A percentile compares a stretch with the other conserved stretches of the same genome.
These are phyloP conservation scores for Rhododendron kiyosumense DNA, from an alignment of 148 eudicot species.

Conservation along the genomic window DNA sequence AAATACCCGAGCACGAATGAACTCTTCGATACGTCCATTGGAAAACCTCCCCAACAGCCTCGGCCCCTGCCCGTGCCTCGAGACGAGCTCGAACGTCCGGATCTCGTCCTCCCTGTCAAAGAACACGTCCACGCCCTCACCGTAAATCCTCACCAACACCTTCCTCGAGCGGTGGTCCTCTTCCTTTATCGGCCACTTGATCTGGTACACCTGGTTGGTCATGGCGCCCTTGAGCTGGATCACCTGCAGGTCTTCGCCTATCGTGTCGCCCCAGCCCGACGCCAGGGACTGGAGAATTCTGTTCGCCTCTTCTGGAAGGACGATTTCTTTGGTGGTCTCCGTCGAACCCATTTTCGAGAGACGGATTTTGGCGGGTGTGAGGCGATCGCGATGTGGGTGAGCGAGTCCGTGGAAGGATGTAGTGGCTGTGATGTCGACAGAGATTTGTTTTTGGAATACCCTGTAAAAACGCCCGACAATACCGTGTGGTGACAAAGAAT, in stretches of 20 bases:
- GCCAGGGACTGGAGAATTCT: constrained; percentile 54
- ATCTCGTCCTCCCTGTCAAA: constrained; percentile 74
- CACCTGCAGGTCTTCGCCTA: constrained; percentile 56
- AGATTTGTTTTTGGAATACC: not conserved
- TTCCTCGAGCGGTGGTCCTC: constrained; percentile 36
- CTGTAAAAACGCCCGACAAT: not conserved
- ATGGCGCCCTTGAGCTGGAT: constrained; percentile 77
- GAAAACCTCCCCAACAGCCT: constrained; percentile 64
- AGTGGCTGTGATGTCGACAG: not conserved
- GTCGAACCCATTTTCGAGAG: constrained; percentile 34
- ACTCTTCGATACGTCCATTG: constrained; percentile 83
- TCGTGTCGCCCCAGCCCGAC: constrained; percentile 55
- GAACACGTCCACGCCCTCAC: constrained; percentile 77
- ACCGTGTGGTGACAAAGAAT: not conserved
- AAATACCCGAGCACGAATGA: constrained; percentile 36
- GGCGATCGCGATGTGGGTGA: not conserved
- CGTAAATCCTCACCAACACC: constrained; percentile 78
- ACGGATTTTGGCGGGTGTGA: not conserved
- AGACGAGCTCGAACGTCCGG: constrained; percentile 77
- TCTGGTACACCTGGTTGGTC: constrained; percentile 89
- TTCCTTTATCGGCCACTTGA: constrained; percentile 65
- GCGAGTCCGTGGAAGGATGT: not conserved
- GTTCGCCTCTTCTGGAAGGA: constrained; percentile 60
- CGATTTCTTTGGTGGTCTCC: constrained; percentile 20
- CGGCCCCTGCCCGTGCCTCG: constrained; percentile 79